Base-by-base conservation (phyloP, 176 grass and related monocot species). In the Raddia guianensis region DNA sequence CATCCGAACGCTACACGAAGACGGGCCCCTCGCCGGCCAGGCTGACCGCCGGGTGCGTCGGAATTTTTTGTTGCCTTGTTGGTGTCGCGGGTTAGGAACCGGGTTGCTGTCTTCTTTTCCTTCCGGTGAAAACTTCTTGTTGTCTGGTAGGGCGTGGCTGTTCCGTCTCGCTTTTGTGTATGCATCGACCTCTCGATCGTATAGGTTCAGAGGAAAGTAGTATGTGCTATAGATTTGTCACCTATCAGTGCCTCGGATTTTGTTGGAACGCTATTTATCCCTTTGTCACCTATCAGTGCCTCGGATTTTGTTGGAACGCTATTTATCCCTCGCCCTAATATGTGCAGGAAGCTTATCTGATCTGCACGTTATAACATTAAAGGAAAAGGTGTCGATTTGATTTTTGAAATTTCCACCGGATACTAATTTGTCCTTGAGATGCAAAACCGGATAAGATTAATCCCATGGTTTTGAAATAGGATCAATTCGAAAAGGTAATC, bases 61-160 rank as follows among this genome's bases (percentile, higher is more conserved):
- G 63, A 27, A 27, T 27, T 20, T 62, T 66, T 51, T 62, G 65
- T 50, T 70, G 45, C 43, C 51, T 83, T 78, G 9, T 59, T n/a
- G 19, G 21, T 78, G 71, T 66, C 73, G 18, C 4, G 0, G 5
- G 51, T 59, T 83, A 73, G 75, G 67, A 83, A 52, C 61, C 43
- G 2, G 66, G 86, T 78, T 66, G 74, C 75, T 65, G 3, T 72
- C 74, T 83, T 72, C 27, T 78, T 67, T 78, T 79, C 21, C 57
- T 65, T 73, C 63, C 68, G 42, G 65, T 68, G 33, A 46, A 53
- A 63, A 78, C 5, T 3, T 50, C 20, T 70, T 14, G 10, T 50
- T 52, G 49, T 63, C 59, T 44, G 10, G 44, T 58, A 76, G 43
- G 55, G 77, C 5, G 5, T 61, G 6, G 50, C 40, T 68, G 42